A percentile compares a stretch with the other conserved stretches of the same genome.
Conservation (phyloP, 2,329 filamentous ascomycete species). For the Gliomastix tumulicola region DNA sequence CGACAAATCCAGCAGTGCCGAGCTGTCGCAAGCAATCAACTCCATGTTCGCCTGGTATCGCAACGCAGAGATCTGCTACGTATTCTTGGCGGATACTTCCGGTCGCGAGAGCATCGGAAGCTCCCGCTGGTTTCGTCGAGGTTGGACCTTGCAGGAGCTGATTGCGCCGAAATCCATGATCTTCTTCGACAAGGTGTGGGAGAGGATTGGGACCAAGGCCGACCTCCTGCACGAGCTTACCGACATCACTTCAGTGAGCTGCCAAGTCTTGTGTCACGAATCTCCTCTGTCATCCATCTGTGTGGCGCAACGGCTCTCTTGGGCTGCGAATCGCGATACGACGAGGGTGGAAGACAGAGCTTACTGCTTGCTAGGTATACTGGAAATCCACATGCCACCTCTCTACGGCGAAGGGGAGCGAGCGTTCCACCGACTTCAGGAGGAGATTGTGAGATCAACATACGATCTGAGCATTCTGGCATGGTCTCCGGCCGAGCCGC, state of each 20-base stretch:
- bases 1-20: slow-evolving; percentile 10
- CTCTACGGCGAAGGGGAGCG: slow-evolving; percentile 11
- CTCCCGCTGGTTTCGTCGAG: slow-evolving; percentile 4
- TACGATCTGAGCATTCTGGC: too few species aligned
- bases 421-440: slow-evolving; percentile 9
- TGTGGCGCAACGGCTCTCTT: slow-evolving; percentile 3
- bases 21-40: slow-evolving; percentile 4
- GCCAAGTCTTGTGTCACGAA: too few species aligned
- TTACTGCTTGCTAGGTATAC: slow-evolving; percentile 12
- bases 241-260: not conserved
- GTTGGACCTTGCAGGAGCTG: slow-evolving; percentile 9
- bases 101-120: not conserved
- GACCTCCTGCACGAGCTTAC: not conserved
- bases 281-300: not conserved
- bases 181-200: slow-evolving; percentile 15
- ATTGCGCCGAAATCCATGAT: slow-evolving; percentile 5
- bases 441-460: too few species aligned
- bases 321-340: slow-evolving; percentile 9
- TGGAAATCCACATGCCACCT: slow-evolving; percentile 12
- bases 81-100: slow-evolving; percentile 5
- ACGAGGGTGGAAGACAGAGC: slow-evolving; percentile 10
- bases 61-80: slow-evolving; percentile 4
- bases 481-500: too few species aligned
- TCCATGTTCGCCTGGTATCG: slow-evolving; percentile 12
- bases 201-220: slow-evolving; percentile 1